Evolutionary conservation across 495 filamentous ascomycete species (phyloP).

Genomic region (Hypoxylon rickii): DNA sequence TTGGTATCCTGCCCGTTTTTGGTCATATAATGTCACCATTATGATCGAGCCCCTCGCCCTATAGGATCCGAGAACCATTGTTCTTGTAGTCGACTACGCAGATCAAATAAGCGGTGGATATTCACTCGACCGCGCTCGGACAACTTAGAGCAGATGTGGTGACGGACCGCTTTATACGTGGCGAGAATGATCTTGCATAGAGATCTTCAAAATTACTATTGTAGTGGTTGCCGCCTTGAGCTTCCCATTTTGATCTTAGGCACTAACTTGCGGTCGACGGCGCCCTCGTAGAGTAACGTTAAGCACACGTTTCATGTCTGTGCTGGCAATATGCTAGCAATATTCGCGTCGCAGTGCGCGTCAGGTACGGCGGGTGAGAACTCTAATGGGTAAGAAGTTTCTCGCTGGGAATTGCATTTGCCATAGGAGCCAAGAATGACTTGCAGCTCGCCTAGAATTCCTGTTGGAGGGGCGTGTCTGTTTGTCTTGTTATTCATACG

Average conservation of each 20-base stretch:
- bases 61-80: too few species aligned
- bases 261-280: not conserved
- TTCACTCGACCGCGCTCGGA: not conserved
- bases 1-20: not conserved
- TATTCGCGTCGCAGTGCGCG: conserved; percentile 17
- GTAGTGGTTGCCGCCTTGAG: conserved; percentile 10
- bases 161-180: conserved; percentile 24
- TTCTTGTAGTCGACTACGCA: conserved; percentile 4
- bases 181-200: conserved; percentile 31
- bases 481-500: conserved; percentile 18
- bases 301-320: conserved; percentile 27
- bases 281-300: conserved; percentile 22
- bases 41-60: too few species aligned
- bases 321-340: conserved; percentile 18
- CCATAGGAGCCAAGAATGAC: conserved; percentile 33
- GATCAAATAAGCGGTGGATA: not conserved
- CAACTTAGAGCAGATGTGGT: conserved; percentile 1
- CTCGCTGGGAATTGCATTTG: conserved; percentile 35
- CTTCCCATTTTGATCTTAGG: conserved; percentile 11
- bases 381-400: conserved; percentile 15
- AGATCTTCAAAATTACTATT: conserved; percentile 26
- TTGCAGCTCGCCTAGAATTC: conserved; percentile 29
- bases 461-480: conserved; percentile 23
- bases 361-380: conserved; percentile 26
- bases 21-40: not conserved